These are phyloP conservation scores for Candida argentea DNA, from an alignment of 805 yeast genomes.

Conservation along the genomic window DNA sequence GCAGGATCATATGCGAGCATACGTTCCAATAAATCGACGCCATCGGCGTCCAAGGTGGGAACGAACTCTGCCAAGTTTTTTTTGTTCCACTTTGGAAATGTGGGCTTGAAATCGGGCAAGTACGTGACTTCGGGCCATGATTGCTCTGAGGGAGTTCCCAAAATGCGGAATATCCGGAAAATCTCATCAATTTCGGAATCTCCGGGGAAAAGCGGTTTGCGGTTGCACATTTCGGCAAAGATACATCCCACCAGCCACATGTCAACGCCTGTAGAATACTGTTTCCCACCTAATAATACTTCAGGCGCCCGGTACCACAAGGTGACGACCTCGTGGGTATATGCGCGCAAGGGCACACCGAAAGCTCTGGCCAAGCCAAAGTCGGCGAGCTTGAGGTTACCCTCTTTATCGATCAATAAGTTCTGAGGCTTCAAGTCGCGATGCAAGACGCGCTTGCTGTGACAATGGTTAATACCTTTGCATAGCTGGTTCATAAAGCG, in stretches of 20 bases:
- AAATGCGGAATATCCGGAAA: constrained; percentile 79
- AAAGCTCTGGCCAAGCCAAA: constrained; percentile 96
- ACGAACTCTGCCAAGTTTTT: constrained; percentile 62
- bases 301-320: constrained; percentile 98
- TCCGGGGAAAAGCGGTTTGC: constrained; percentile 93
- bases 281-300: constrained; percentile 89
- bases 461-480: constrained; percentile 88
- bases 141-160: constrained; percentile 92
- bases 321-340: constrained; percentile 97
- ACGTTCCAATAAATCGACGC: constrained; percentile 71
- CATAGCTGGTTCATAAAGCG: constrained; percentile 87
- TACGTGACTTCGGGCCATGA: constrained; percentile 91
- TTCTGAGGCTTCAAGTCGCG: constrained; percentile 97
- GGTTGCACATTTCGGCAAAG: constrained; percentile 94
- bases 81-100: constrained; percentile 84
- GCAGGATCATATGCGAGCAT: constrained; percentile 90
- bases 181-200: constrained; percentile 97
- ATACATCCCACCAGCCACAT: constrained; percentile 99
- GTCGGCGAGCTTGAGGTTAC: constrained; percentile 60
- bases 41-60: constrained; percentile 73
- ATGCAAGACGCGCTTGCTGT: constrained; percentile 87
- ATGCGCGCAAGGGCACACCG: constrained; percentile 94
- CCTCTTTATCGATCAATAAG: constrained; percentile 87
- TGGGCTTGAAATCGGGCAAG: constrained; percentile 86
- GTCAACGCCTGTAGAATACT: constrained; percentile 95